Percentiles rank a stretch among this genome's conserved stretches.
phyloP scores from a whole-genome alignment of 2,329 filamentous ascomycete species.

The Hymenoscyphus repandus region DNA sequence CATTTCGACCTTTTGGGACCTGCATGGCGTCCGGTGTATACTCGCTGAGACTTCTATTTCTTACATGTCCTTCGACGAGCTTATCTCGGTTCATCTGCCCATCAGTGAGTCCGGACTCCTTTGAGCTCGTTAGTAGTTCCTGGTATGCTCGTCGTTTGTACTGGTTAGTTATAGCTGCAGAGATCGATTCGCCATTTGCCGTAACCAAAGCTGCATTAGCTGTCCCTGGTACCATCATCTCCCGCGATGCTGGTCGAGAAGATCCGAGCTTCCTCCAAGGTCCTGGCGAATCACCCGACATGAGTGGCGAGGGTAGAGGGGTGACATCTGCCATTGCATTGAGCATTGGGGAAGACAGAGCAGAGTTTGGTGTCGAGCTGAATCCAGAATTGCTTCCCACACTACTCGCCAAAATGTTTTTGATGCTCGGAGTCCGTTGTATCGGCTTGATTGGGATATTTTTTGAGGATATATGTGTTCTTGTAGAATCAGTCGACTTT shows the following conservation, averaged over 20 bases:
- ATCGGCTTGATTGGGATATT: slow-evolving; percentile 36
- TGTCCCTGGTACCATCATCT: slow-evolving; percentile 35
- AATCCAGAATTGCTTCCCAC: slow-evolving; percentile 37
- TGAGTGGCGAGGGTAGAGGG: slow-evolving; percentile 70
- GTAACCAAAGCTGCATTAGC: slow-evolving; percentile 46
- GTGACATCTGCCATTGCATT: slow-evolving; percentile 74
- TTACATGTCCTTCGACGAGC: slow-evolving; percentile 43
- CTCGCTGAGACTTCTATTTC: slow-evolving; percentile 84
- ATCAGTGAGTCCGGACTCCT: slow-evolving; percentile 17
- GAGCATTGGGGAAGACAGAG: slow-evolving; percentile 67
- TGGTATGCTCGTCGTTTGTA: slow-evolving; percentile 54
- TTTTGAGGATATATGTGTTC: slow-evolving; percentile 12
- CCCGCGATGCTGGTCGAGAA: slow-evolving; percentile 42
- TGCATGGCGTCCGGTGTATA: slow-evolving; percentile 71
- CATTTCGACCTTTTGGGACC: slow-evolving; percentile 61
- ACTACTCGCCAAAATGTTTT: slow-evolving; percentile 46
- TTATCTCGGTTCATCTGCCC: slow-evolving; percentile 24
- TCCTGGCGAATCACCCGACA: slow-evolving; percentile 59
- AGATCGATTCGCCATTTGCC: slow-evolving; percentile 46
- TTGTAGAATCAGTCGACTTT: slow-evolving; percentile 15
- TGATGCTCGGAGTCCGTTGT: slow-evolving; percentile 56
- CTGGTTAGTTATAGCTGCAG: slow-evolving; percentile 45
- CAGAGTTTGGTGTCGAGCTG: slow-evolving; percentile 56
- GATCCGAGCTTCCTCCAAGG: slow-evolving; percentile 54
- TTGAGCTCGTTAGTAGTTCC: slow-evolving; percentile 33